A percentile compares a stretch with the other conserved stretches of the same genome.
Conservation (phyloP, 2,329 filamentous ascomycete species). For the Arachnopeziza araneosa region DNA sequence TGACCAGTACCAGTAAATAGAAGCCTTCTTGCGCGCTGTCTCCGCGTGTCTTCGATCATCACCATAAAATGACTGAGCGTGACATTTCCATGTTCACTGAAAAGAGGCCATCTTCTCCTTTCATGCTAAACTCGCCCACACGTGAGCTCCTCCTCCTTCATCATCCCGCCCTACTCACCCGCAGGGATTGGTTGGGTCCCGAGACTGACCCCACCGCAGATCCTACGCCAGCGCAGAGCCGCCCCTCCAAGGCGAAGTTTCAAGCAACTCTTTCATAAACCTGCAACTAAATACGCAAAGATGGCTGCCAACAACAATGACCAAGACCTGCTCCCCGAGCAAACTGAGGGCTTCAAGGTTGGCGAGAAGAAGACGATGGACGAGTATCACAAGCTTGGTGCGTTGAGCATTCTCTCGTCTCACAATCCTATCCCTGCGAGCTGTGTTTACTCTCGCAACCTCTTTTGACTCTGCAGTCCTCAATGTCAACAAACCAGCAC, state of each 20-base stretch:
- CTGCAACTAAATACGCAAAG: constrained; percentile 4
- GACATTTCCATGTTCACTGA: too few relatives aligned
- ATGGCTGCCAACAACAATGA: constrained; percentile 48
- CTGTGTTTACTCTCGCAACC: neutral
- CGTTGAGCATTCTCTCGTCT: constrained; percentile 30
- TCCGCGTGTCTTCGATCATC: too few relatives aligned
- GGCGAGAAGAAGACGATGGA: constrained; percentile 97
- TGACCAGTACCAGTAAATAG: too few relatives aligned
- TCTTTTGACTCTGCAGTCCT: neutral
- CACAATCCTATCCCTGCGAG: neutral
- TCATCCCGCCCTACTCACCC: too few relatives aligned
- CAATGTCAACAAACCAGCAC: too few relatives aligned
- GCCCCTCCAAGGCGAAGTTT: neutral
- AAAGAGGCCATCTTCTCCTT: too few relatives aligned
- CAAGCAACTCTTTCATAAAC: neutral
- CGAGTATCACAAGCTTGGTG: constrained; percentile 91
- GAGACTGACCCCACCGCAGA: constrained; percentile 9
- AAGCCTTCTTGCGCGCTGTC: too few relatives aligned
- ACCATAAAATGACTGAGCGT: too few relatives aligned
- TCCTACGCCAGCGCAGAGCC: neutral
- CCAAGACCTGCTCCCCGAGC: constrained; percentile 80
- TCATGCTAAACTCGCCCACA: neutral
- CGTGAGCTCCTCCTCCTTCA: neutral
- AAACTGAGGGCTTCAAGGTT: constrained; percentile 95
- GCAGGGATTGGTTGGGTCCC: neutral